A percentile compares a stretch with the other conserved stretches of the same genome.
Conservation (phyloP, 1,284 basidiomycete species). For the Entoloma clypeatum region DNA sequence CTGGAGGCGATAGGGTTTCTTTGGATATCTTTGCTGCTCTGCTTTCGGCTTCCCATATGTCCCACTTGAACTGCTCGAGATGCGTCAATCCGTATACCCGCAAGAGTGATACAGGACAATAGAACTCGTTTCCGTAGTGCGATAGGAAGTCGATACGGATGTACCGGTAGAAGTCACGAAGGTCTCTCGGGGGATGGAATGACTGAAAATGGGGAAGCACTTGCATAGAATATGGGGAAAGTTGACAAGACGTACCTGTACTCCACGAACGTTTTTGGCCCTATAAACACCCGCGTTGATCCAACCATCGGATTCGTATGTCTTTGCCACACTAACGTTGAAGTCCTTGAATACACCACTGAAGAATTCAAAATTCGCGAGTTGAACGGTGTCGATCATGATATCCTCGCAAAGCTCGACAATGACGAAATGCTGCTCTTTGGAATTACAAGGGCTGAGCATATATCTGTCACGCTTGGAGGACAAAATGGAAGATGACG, state of each 20-base stretch:
- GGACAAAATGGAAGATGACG: constrained; percentile 79
- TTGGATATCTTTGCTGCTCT: constrained; percentile 30
- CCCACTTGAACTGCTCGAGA: constrained; percentile 94
- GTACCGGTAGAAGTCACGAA: constrained; percentile 86
- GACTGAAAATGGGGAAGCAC: constrained; percentile 41
- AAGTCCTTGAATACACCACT: constrained; percentile 95
- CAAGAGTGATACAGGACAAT: constrained; percentile 91
- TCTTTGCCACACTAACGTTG: constrained; percentile 81
- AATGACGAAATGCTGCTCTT: constrained; percentile 77
- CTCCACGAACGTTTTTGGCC: constrained; percentile 88
- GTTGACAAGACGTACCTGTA: constrained; percentile 61
- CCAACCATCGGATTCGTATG: constrained; percentile 68
- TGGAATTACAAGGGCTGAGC: constrained; percentile 85
- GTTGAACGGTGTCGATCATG: constrained; percentile 90
- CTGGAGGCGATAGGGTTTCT: constrained; percentile 7
- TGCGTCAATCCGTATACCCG: constrained; percentile 96
- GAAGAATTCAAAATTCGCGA: constrained; percentile 98
- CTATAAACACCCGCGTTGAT: constrained; percentile 73
- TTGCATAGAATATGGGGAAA: background rate
- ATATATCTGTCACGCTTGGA: constrained; percentile 95
- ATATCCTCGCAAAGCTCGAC: constrained; percentile 98
- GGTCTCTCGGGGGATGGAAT: constrained; percentile 68
- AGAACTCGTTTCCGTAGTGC: constrained; percentile 94
- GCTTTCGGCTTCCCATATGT: constrained; percentile 70
- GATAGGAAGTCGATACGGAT: constrained; percentile 93